These are phyloP conservation scores for Phytopythium mirpurense DNA, from an alignment of 352 stramenopile genomes.

Conservation along the genomic window DNA sequence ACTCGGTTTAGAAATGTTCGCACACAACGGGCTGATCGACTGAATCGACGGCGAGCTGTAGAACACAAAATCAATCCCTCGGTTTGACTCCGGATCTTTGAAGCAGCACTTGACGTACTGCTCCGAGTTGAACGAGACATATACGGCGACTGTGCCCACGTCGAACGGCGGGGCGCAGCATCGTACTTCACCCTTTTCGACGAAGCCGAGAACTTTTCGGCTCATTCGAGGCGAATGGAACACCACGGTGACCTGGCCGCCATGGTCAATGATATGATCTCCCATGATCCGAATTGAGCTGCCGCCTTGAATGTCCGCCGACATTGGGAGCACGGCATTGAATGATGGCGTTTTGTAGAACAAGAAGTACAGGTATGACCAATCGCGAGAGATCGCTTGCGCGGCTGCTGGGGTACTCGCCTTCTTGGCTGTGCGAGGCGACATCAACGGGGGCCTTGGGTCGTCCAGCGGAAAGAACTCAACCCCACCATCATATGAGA, in stretches of 20 bases:
- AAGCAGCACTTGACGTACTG: slow-evolving; percentile 75
- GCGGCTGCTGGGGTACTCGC: slow-evolving; percentile 7
- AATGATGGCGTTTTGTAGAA: slow-evolving; percentile 63
- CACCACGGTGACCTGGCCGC: slow-evolving; percentile 46
- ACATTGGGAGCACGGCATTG: slow-evolving; percentile 45
- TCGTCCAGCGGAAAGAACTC: slow-evolving; percentile 37
- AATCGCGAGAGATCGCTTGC: slow-evolving; percentile 35
- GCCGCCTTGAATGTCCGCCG: slow-evolving; percentile 54
- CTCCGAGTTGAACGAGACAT: slow-evolving; percentile 66
- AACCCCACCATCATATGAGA: slow-evolving; percentile 57
- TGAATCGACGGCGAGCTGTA: slow-evolving; percentile 58
- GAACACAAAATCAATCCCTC: slow-evolving; percentile 58
- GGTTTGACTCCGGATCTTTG: slow-evolving; percentile 35
- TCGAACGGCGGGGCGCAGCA: slow-evolving; percentile 66
- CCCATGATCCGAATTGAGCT: slow-evolving; percentile 62
- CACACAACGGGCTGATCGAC: slow-evolving; percentile 50
- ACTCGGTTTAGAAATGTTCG: slow-evolving; percentile 42
- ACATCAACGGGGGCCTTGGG: slow-evolving; percentile 3
- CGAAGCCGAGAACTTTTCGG: slow-evolving; percentile 56
- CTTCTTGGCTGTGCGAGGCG: not conserved
- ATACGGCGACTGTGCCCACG: slow-evolving; percentile 44
- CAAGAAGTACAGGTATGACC: slow-evolving; percentile 72
- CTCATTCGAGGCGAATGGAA: slow-evolving; percentile 50
- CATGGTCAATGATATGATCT: slow-evolving; percentile 60
- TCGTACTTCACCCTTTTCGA: slow-evolving; percentile 58